Evolutionary conservation across 129 eudicot species (phyloP), one percentile per base, ranked within the genome.

Genomic region (Sambucus nigra): DNA sequence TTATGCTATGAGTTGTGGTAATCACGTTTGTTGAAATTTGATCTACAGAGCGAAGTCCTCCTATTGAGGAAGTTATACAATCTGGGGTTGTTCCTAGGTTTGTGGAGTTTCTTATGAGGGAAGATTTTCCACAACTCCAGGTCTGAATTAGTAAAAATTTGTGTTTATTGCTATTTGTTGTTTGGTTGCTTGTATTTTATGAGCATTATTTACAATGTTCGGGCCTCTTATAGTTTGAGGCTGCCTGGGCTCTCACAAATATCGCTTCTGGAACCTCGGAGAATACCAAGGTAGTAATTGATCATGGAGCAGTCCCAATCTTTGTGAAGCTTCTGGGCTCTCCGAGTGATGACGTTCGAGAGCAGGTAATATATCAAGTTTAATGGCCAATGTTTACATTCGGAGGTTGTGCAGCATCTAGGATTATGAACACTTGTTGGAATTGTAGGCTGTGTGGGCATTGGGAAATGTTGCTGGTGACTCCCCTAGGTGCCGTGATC

Each of bases 231-330:
- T 73, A 88, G 97, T 80, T 80, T 80, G 97, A 88, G 65, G 97
- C 97, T 61, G 97, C 94, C 22, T 84, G 97, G 94, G 92, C 94
- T 11, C 92, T 88, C 45, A 88, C 97, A 26, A 80, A 84, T 72
- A 80, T 88, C 65, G 92, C 97, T 41, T 84, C 97, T 20, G 97
- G 97, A 24, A 88, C 97, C 47, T 80, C 95, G 1, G 94, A 88
- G 48, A 60, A 84, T 57, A 88, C 97, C 17, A 77, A 74, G 65
- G 92, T 84, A 18, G 97, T 88, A 28, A 68, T 88, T 51, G 83
- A 88, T 51, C 85, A 77, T 70, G 95, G 92, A 19, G 92, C 92
- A 5, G 85, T 84, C 39, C 97, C 97, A 7, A 76, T 80, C 48
- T 84, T 84, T 73, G 92, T 80, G 12, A 81, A 80, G 70, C 94